These are phyloP conservation scores for Nowakowskiella sp. DNA, from an alignment of 192 early-diverging fungal species.

Conservation along the genomic window DNA sequence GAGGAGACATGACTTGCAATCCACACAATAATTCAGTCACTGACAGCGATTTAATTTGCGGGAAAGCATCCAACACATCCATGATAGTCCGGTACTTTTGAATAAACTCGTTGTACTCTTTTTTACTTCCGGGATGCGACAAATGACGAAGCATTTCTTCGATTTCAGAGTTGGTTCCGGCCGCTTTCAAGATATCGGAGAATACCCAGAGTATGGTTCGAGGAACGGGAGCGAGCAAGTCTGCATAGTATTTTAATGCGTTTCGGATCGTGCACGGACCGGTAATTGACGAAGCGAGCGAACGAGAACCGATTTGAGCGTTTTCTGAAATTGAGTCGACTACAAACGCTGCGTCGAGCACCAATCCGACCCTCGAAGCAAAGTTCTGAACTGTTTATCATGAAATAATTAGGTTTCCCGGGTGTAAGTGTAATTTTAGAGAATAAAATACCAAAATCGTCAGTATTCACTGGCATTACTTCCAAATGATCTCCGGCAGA, in stretches of 20 bases:
- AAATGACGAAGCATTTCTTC: constrained; percentile 19
- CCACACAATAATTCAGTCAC: constrained; percentile 34
- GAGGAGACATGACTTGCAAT: constrained; percentile 18
- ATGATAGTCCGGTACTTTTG: constrained; percentile 35
- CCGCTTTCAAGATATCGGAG: constrained; percentile 21
- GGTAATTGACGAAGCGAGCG: constrained; percentile 28
- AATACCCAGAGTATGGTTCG: constrained; percentile 31
- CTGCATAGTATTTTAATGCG: constrained; percentile 38
- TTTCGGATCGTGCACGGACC: constrained; percentile 38
- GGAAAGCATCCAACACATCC: constrained; percentile 34
- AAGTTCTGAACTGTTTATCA: too few relatives aligned
- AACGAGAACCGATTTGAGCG: constrained; percentile 30
- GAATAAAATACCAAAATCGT: too few relatives aligned
- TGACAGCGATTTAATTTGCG: constrained; percentile 19
- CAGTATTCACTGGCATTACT: too few relatives aligned
- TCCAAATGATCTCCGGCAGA: too few relatives aligned
- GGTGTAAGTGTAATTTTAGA: too few relatives aligned
- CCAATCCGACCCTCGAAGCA: constrained; percentile 35
- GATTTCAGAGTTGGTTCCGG: constrained; percentile 16
- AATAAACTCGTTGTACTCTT: constrained; percentile 32
- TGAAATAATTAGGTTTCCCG: too few relatives aligned
- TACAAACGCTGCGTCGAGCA: constrained; percentile 44
- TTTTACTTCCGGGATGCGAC: constrained; percentile 19
- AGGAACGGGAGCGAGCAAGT: constrained; percentile 33
- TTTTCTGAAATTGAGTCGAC: constrained; percentile 17